Evolutionary conservation across 148 eudicot species (phyloP), one percentile per base, ranked within the genome.

Genomic region (Fagopyrum esculentum): DNA sequence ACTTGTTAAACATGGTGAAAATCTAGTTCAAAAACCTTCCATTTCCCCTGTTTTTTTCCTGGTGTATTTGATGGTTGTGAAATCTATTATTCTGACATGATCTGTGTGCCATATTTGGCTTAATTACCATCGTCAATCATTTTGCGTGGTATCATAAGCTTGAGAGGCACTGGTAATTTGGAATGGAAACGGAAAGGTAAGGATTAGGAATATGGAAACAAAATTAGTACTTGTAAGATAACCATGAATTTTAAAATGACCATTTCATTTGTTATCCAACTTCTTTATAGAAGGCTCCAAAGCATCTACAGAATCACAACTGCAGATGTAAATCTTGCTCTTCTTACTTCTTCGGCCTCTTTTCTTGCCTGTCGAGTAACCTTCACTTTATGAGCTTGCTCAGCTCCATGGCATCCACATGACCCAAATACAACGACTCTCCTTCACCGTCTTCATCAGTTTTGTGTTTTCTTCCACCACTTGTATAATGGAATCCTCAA

Each of bases 331-430:
- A 30, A 84, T 56, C 73, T 87, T 92, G 88, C 84, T 92, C 13
- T 70, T 83, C 70, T 80, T 84, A 60, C 80, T 83, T 66, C 86
- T 55, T 92, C 98, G 3, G 97, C 83, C 76, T 87, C 97, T 82
- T 82, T 88, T 57, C 83, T 79, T 10, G 88, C 93, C 79, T 88
- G 86, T 55, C 90, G 90, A 13, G 83, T 75, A 8, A 89, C 82
- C 73, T 79, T 82, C 82, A 79, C 85, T 29, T 77, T 79, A 78
- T 70, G 77, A 12, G 77, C 75, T 43, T 72, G 80, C 35, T 79
- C 78, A 5, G 78, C 83, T 40, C 26, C 26, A 22, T 22, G 26
- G 76, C 71, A n/a, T 78, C 86, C 0, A 72, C 69, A 74, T 8
- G 19, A 17, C 19, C 19, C 19, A 56, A 50, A 22, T 74, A 54